phyloP scores from a whole-genome alignment of 2,329 filamentous ascomycete genomes.

The Metarhizium sp. region DNA sequence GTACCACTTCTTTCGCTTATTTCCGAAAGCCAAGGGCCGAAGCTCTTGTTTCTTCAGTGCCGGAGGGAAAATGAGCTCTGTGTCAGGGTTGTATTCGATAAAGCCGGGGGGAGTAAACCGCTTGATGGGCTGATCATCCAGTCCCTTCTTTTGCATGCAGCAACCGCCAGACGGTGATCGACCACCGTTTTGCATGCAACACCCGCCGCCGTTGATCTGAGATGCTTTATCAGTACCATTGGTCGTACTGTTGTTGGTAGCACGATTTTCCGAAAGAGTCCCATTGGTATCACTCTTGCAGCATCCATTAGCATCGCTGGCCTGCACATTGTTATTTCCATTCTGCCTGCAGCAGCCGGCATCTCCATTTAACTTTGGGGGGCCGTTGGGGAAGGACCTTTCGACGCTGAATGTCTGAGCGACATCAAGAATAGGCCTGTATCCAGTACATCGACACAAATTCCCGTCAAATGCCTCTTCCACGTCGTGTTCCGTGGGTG shows the following conservation, averaged over 20 bases:
- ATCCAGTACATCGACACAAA: slow-evolving; percentile 89
- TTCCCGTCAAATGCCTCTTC: slow-evolving; percentile 98
- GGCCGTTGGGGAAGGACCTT: slow-evolving; percentile 21
- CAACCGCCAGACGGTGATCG: slow-evolving; percentile 40
- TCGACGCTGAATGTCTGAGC: slow-evolving; percentile 75
- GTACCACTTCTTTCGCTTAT: slow-evolving; percentile 91
- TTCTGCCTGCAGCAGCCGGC: slow-evolving; percentile 2
- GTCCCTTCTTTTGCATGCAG: slow-evolving; percentile 53
- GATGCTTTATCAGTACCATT: not conserved
- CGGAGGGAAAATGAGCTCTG: slow-evolving; percentile 91
- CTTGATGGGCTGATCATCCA: slow-evolving; percentile 47
- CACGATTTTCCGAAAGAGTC: not conserved
- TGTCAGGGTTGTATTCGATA: slow-evolving; percentile 88
- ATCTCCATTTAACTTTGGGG: not conserved
- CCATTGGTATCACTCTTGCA: slow-evolving; percentile 33
- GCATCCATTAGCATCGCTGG: slow-evolving; percentile 19
- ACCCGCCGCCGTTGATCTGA: slow-evolving; percentile 38
- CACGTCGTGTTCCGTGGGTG: slow-evolving; percentile 70
- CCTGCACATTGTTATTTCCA: not conserved
- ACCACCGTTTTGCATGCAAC: slow-evolving; percentile 60
- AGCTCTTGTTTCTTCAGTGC: slow-evolving; percentile 74
- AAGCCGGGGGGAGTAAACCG: slow-evolving; percentile 80
- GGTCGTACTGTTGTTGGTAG: too few relatives aligned
- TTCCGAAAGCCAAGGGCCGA: slow-evolving; percentile 77
- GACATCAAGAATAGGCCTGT: slow-evolving; percentile 86